phyloP scores from a whole-genome alignment of 2,329 filamentous ascomycete genomes.

The Ceratocystis alfenasii region DNA sequence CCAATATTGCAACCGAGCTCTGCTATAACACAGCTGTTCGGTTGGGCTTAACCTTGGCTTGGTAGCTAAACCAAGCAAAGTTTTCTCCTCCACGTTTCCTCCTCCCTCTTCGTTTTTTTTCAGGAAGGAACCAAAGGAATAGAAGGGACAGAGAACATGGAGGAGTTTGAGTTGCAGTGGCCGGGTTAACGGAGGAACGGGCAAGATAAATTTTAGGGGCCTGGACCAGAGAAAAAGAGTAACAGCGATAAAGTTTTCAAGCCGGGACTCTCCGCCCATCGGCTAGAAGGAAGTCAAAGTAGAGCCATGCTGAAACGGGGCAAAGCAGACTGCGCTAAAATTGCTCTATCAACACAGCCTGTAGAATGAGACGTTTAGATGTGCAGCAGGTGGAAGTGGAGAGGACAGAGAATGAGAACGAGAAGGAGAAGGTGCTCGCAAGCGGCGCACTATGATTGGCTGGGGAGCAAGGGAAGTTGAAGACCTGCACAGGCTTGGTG shows the following conservation, averaged over 20 bases:
- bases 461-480: neutral
- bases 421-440: neutral
- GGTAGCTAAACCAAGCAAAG: no score
- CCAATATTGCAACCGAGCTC: no score
- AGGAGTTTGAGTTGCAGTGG: no score
- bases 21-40: no score
- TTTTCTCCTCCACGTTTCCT: no score
- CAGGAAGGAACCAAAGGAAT: no score
- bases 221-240: neutral
- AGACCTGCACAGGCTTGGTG: no score
- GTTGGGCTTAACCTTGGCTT: no score
- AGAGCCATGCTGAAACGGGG: neutral
- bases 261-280: conserved; percentile 16
- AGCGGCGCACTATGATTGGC: neutral
- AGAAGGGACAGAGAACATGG: no score
- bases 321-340: neutral
- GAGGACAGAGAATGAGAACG: neutral
- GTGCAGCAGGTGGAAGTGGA: neutral
- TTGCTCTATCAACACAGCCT: neutral
- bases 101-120: no score
- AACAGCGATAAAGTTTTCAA: neutral
- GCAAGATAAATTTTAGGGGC: no score
- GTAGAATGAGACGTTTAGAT: neutral
- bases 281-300: conserved; percentile 10
- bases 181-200: no score